Evolutionary conservation across 768 basidiomycete species (phyloP).

Genomic region (Chlorophyllum brunneum): DNA sequence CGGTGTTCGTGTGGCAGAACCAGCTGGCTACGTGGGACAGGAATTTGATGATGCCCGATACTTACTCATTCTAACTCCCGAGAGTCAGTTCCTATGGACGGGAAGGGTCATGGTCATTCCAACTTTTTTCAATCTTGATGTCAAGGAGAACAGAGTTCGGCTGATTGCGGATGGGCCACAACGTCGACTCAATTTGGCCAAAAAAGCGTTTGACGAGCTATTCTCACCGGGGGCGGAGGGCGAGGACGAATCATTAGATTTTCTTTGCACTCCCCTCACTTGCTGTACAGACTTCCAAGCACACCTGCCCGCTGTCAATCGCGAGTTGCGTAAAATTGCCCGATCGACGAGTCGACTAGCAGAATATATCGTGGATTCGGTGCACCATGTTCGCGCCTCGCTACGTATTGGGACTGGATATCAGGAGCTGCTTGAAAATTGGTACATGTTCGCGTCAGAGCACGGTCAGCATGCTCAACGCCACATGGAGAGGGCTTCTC

Average conservation of each 20-base stretch:
- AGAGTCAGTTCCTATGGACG: constrained; percentile 86
- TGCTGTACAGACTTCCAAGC: constrained; percentile 81
- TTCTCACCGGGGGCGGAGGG: constrained; percentile 65
- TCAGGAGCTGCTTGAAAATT: constrained; percentile 88
- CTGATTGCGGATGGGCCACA: constrained; percentile 89
- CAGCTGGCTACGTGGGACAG: constrained; percentile 37
- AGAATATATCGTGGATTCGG: constrained; percentile 90
- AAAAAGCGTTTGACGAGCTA: constrained; percentile 68
- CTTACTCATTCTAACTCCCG: constrained; percentile 82
- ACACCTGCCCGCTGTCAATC: constrained; percentile 85
- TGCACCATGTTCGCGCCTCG: constrained; percentile 76
- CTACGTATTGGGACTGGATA: constrained; percentile 56
- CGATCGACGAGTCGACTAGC: constrained; percentile 86
- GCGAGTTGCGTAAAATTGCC: constrained; percentile 87
- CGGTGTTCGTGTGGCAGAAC: constrained; percentile 38
- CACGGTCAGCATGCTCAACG: constrained; percentile 89
- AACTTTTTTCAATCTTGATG: constrained; percentile 75
- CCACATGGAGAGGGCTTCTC: constrained; percentile 73
- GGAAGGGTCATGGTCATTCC: constrained; percentile 80
- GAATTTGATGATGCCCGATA: constrained; percentile 68
- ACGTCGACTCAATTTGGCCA: constrained; percentile 68
- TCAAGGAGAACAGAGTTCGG: constrained; percentile 86
- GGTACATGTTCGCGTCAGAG: constrained; percentile 96
- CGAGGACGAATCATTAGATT: constrained; percentile 31
- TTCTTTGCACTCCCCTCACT: constrained; percentile 28